Evolutionary conservation across 1,139 yeast species (phyloP), one percentile per base, ranked within the genome.

Genomic region (Scheffersomyces titani): DNA sequence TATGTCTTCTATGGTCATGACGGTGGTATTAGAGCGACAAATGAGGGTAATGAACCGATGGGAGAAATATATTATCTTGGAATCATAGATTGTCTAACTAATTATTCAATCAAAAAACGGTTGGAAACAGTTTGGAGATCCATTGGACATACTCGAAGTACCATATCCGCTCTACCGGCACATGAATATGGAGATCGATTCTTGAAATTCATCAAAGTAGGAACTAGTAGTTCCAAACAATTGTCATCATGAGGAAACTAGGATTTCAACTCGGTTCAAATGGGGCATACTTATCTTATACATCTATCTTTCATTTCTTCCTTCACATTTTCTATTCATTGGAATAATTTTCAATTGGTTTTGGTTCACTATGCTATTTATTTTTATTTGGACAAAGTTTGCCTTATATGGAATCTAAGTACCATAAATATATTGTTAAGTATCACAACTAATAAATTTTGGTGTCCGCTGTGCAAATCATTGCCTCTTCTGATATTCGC

Each of bases 131-230:
- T 91, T 63, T 90, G 93, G 87, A 82, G 97, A 70, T 81, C 90
- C 9, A 65, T 96, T 47, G 83, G 85, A 47, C 92, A 92, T 68
- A 82, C 86, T 44, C 77, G 93, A 58, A 80, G 81, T 50, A 82
- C 89, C 2, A 88, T 94, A 5, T 90, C 97, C 61, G 97, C 99
- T 0, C 81, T 96, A 9, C 99, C 99, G 0, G 93, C 98, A 0
- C 69, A 68, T 18, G 98, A 93, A 64, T 96, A 96, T 68, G 98
- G 98, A 19, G 88, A 88, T 59, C 79, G 99, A 64, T 93, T 96
- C 71, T 76, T 88, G 59, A 77, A 78, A 19, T 96, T 96, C 68
- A 87, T 96, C 63, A 79, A 77, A 57, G 72, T 67, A 21, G 80
- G 83, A 7, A 72, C 78, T 16, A 55, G 50, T 16, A 51, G 19